Conservation (phyloP, 2,329 filamentous ascomycete species). For the Colletotrichum tanaceti region DNA sequence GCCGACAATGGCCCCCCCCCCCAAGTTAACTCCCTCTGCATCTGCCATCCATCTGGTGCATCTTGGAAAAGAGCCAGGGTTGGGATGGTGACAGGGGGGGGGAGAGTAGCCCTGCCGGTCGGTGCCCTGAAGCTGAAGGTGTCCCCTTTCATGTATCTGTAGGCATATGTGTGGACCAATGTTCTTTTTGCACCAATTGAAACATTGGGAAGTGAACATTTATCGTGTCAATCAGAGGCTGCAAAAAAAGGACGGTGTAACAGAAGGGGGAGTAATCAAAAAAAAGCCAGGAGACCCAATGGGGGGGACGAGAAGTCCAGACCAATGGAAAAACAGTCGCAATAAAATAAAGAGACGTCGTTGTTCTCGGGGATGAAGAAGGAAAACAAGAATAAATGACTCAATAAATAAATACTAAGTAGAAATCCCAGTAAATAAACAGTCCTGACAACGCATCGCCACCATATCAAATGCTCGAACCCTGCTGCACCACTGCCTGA, state of each 20-base stretch:
- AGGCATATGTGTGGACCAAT: not conserved
- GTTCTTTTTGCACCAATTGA: constrained; percentile 33
- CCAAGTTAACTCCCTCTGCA: constrained; percentile 27
- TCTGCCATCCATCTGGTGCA: constrained; percentile 25
- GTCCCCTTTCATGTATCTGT: constrained; percentile 4
- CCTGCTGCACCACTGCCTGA: constrained; percentile 61
- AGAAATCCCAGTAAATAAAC: not conserved
- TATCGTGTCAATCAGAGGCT: constrained; percentile 34
- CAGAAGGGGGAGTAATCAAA: not conserved
- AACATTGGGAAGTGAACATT: constrained; percentile 12
- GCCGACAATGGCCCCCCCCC: constrained; percentile 32
- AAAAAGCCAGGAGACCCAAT: not conserved
- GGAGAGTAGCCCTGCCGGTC: constrained; percentile 24
- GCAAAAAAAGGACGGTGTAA: constrained; percentile 10
- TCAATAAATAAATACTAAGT: constrained; percentile 36
- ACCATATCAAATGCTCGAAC: constrained; percentile 57
- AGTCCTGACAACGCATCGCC: constrained; percentile 63
- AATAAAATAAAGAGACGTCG: constrained; percentile 15
- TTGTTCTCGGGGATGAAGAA: not conserved
- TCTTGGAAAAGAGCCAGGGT: constrained; percentile 10
- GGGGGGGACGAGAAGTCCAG: not conserved
- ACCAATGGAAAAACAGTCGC: constrained; percentile 15
- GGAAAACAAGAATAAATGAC: constrained; percentile 23
- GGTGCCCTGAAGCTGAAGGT: constrained; percentile 13
- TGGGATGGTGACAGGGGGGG: constrained; percentile 15